A percentile compares a stretch with the other conserved stretches of the same genome.
Evolutionary conservation across 2,329 filamentous ascomycete genomes (phyloP).

Genomic region (Fusarium sambucinum): DNA sequence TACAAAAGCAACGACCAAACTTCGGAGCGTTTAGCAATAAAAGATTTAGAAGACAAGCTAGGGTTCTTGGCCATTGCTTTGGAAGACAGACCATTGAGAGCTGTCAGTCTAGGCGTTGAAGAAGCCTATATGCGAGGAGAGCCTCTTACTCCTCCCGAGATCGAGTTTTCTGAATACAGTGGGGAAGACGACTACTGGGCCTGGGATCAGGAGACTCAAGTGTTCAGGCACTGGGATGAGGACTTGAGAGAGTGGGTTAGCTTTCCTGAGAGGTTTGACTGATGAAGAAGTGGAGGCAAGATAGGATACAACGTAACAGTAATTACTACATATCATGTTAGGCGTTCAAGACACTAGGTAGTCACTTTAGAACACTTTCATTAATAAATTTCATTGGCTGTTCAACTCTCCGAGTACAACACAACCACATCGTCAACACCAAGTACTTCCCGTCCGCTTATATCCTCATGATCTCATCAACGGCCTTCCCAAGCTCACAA

Average conservation of each 20-base stretch:
- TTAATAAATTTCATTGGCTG: constrained; percentile 3
- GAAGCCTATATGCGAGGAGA: constrained; percentile 38
- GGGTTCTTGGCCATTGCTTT: constrained; percentile 12
- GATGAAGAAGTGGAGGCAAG: constrained; percentile 3
- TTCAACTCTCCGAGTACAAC: constrained; percentile 7
- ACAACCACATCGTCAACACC: background rate
- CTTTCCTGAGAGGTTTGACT: constrained; percentile 46
- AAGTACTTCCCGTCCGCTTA: constrained; percentile 2
- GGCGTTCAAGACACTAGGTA: background rate
- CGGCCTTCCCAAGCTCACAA: background rate
- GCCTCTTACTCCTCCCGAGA: constrained; percentile 34
- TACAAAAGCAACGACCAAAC: background rate
- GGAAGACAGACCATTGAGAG: background rate
- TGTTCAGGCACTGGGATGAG: constrained; percentile 44
- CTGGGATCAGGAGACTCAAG: constrained; percentile 33
- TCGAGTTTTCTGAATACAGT: constrained; percentile 37
- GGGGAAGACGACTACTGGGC: constrained; percentile 44
- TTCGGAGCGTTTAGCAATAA: background rate
- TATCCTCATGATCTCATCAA: constrained; percentile 1
- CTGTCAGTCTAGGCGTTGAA: constrained; percentile 15
- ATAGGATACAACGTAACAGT: background rate
- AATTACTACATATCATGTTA: background rate
- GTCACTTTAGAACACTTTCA: background rate
- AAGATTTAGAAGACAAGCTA: constrained; percentile 16
- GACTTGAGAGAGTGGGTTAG: constrained; percentile 40